Conservation (phyloP, 768 basidiomycete species). For the Mycena floridula region DNA sequence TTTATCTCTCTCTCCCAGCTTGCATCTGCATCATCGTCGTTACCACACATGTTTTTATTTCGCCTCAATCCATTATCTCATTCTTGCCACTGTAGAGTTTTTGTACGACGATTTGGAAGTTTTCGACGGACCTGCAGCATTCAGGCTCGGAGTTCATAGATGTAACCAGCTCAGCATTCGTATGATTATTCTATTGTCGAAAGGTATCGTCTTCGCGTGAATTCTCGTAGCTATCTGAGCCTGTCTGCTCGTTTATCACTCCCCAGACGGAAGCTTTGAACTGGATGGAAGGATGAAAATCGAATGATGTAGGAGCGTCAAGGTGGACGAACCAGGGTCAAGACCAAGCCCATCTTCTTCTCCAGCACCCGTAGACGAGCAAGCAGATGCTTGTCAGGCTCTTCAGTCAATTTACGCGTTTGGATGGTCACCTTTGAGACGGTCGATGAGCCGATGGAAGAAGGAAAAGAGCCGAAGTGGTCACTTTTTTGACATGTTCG, state of each 20-base stretch:
- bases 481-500: slow-evolving; percentile 71
- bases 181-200: not conserved
- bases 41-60: slow-evolving; percentile 41
- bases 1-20: slow-evolving; percentile 34
- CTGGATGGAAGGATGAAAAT: slow-evolving; percentile 28
- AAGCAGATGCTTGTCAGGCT: slow-evolving; percentile 75
- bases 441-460: not conserved
- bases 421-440: slow-evolving; percentile 51
- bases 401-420: slow-evolving; percentile 65
- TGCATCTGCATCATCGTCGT: slow-evolving; percentile 23
- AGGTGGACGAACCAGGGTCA: slow-evolving; percentile 66
- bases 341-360: slow-evolving; percentile 90
- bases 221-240: not conserved
- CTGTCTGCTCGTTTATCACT: slow-evolving; percentile 75
- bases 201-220: not conserved
- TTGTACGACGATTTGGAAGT: no score
- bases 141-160: no score
- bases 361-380: slow-evolving; percentile 76
- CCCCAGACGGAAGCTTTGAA: slow-evolving; percentile 98
- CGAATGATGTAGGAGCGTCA: not conserved
- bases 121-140: no score
- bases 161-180: no score
- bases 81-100: no score
- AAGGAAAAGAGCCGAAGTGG: slow-evolving; percentile 15
- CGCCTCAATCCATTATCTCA: slow-evolving; percentile 26